Evolutionary conservation across 2,329 filamentous ascomycete genomes (phyloP).

Genomic region (Teratosphaeriaceae sp.): DNA sequence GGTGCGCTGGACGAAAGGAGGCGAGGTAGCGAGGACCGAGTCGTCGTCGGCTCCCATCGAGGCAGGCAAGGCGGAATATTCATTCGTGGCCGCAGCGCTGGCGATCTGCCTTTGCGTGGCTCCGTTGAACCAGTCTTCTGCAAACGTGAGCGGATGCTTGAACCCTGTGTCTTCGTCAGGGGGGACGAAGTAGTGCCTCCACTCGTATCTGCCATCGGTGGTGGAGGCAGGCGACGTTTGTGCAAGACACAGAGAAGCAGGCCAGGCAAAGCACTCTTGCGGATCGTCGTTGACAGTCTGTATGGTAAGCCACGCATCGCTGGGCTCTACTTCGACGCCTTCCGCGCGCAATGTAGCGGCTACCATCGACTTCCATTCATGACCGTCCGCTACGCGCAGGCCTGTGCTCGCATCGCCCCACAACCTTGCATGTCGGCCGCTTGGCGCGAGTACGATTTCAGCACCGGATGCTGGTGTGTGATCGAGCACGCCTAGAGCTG

Average conservation of each 20-base stretch:
- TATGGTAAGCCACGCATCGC: slow-evolving; percentile 6
- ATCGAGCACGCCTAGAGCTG: not conserved
- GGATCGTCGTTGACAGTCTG: not conserved
- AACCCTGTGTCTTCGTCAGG: slow-evolving; percentile 23
- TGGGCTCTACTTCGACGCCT: slow-evolving; percentile 8
- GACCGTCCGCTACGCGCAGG: not conserved
- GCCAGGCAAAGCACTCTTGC: slow-evolving; percentile 16
- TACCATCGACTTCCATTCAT: slow-evolving; percentile 11
- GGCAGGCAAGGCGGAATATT: not conserved
- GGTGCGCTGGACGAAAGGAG: slow-evolving; percentile 30
- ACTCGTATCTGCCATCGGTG: slow-evolving; percentile 9
- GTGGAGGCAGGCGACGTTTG: not conserved
- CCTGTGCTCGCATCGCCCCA: not conserved
- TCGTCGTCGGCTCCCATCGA: slow-evolving; percentile 4
- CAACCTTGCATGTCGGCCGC: not conserved
- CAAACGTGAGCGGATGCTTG: slow-evolving; percentile 19
- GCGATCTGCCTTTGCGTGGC: slow-evolving; percentile 12
- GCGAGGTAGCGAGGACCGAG: slow-evolving; percentile 13
- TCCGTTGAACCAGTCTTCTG: slow-evolving; percentile 23
- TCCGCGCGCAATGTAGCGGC: slow-evolving; percentile 7
- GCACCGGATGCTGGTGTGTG: not conserved
- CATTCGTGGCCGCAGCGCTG: not conserved
- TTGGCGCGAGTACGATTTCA: slow-evolving; percentile 4
- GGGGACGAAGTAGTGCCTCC: slow-evolving; percentile 20
- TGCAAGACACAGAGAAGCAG: slow-evolving; percentile 16